Percentiles rank a stretch among this genome's conserved stretches.
phyloP scores from a whole-genome alignment of 2,329 filamentous ascomycete genomes.

The Cryphonectria parasitica region DNA sequence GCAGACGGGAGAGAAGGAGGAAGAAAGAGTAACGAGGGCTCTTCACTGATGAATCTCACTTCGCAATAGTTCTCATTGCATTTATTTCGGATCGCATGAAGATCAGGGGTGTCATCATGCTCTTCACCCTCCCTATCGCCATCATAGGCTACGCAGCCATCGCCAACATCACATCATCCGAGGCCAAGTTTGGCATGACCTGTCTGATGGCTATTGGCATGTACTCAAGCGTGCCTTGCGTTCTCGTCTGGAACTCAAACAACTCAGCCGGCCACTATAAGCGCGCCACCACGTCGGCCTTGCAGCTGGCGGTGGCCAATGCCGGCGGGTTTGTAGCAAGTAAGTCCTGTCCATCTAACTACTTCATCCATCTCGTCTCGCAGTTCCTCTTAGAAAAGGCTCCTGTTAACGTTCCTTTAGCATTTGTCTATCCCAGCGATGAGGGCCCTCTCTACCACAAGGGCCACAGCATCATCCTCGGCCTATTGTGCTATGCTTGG shows the following conservation, averaged over 20 bases:
- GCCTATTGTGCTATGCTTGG: conserved; percentile 65
- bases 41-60: neutral
- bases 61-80: conserved; percentile 51
- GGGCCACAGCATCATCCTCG: conserved; percentile 65
- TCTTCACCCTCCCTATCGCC: conserved; percentile 64
- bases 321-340: conserved; percentile 68
- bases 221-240: conserved; percentile 65
- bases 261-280: conserved; percentile 73
- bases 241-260: conserved; percentile 69
- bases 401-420: conserved; percentile 32
- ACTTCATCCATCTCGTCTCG: neutral
- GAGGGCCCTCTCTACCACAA: conserved; percentile 62
- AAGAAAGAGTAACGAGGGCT: neutral
- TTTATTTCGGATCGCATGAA: conserved; percentile 64
- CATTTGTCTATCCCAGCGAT: conserved; percentile 62
- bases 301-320: conserved; percentile 70
- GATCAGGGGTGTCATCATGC: conserved; percentile 64
- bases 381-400: too few relatives aligned
- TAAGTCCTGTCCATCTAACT: conserved; percentile 35
- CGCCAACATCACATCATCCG: conserved; percentile 54
- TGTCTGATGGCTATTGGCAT: conserved; percentile 69
- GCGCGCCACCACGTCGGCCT: conserved; percentile 65
- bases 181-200: conserved; percentile 67
- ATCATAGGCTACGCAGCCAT: conserved; percentile 69
- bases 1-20: too few relatives aligned